Percentiles rank a stretch among this genome's conserved stretches.
Evolutionary conservation across 2,329 filamentous ascomycete genomes (phyloP).

Genomic region (Hymenoscyphus scutula): DNA sequence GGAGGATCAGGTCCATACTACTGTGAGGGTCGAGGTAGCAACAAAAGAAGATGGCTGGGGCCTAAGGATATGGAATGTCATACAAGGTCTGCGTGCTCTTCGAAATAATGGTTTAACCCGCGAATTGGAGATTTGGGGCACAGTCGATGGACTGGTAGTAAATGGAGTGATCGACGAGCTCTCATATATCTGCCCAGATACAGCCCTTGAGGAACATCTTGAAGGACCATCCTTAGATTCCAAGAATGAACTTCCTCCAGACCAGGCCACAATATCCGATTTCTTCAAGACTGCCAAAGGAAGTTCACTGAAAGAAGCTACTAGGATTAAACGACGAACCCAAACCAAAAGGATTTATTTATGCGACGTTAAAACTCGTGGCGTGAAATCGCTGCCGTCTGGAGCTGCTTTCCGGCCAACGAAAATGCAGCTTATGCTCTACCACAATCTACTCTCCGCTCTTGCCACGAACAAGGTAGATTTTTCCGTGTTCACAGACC

Average conservation of each 20-base stretch:
- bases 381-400: constrained; percentile 58
- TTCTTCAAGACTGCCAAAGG: constrained; percentile 30
- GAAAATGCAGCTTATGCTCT: constrained; percentile 84
- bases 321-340: constrained; percentile 13
- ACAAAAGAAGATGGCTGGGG: constrained; percentile 82
- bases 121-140: constrained; percentile 82
- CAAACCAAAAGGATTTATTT: constrained; percentile 59
- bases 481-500: constrained; percentile 64
- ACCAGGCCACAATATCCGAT: constrained; percentile 31
- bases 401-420: constrained; percentile 68
- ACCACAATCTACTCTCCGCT: constrained; percentile 77
- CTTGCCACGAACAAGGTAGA: constrained; percentile 71
- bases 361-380: constrained; percentile 84
- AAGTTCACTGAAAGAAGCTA: constrained; percentile 22
- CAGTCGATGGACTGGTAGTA: constrained; percentile 76
- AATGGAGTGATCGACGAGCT: constrained; percentile 89
- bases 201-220: constrained; percentile 54
- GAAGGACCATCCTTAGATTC: constrained; percentile 21
- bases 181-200: constrained; percentile 72
- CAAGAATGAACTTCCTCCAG: constrained; percentile 37
- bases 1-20: constrained; percentile 80
- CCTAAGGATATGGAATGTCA: constrained; percentile 83
- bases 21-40: constrained; percentile 67
- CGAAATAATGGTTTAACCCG: constrained; percentile 69
- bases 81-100: constrained; percentile 77